Evolutionary conservation across 129 eudicot genomes (phyloP).

Genomic region (Heracleum sosnowskyi): DNA sequence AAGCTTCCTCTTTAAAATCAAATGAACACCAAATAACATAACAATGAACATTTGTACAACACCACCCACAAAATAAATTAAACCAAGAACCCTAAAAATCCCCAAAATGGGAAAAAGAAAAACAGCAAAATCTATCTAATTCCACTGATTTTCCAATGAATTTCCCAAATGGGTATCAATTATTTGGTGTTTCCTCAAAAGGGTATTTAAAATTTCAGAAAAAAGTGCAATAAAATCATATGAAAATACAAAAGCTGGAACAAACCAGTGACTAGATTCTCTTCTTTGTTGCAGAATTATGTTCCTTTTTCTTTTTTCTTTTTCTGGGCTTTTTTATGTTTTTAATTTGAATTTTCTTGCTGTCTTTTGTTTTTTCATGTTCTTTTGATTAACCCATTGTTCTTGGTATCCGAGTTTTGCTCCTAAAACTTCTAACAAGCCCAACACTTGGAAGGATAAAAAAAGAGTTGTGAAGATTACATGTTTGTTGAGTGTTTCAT

Average conservation of each 20-base stretch:
- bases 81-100: constrained; percentile 8
- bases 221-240: constrained; percentile 8
- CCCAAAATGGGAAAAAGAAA: constrained; percentile 2
- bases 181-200: constrained; percentile 7
- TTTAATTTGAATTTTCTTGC: constrained; percentile 4
- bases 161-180: constrained; percentile 18
- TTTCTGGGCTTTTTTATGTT: not conserved
- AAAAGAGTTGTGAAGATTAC: constrained; percentile 3
- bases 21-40: constrained; percentile 20
- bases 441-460: constrained; percentile 62
- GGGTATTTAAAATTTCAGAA: constrained; percentile 18
- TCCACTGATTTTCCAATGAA: not conserved
- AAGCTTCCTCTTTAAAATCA: constrained; percentile 26
- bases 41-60: constrained; percentile 22
- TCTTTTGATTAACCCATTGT: not conserved
- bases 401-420: constrained; percentile 43
- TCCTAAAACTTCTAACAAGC: constrained; percentile 52
- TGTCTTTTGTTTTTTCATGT: not conserved
- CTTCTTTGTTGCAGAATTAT: not conserved
- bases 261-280: constrained; percentile 13
- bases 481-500: constrained; percentile 11
- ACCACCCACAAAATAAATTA: constrained; percentile 3
- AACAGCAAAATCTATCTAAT: constrained; percentile 2
- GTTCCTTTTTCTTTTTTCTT: constrained; percentile 4
- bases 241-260: constrained; percentile 25